Evolutionary conservation across 495 filamentous ascomycete genomes (phyloP), one percentile per base, ranked within the genome.

Genomic region (Neurospora sp.): DNA sequence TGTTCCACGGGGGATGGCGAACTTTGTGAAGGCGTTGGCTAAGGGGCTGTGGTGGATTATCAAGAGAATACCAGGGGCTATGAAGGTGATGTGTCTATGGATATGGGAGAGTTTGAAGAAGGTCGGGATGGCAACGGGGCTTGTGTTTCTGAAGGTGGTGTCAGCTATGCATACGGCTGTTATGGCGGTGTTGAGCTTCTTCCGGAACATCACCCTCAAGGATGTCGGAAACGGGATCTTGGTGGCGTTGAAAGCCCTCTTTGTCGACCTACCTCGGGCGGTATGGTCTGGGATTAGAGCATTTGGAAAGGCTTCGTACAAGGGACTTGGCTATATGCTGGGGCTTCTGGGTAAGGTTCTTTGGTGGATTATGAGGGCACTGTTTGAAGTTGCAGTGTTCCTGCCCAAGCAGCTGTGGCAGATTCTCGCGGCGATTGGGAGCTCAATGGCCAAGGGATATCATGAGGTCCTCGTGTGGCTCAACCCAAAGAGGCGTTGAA

Each of bases 401-500:
- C 75, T 84, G 1, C 83, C 83, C 5, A 71, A 73, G 46, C 79
- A 83, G 79, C 35, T 83, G 9, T 74, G 77, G 72, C 75, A 78
- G 39, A 81, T 85, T 0, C 6, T 84, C 12, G 37, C 69, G 12
- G 77, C 72, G 11, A 75, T 82, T 20, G 81, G 79, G 38, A 71
- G 72, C 3, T 80, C 79, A n/a, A 72, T 83, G 2, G 78, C 72
- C 8, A 81, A 80, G 48, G 84, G 78, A 8, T 78, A 77, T 20
- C 75, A 82, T 38, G 84, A 85, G 76, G 75, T 85, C 1, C 41
- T 80, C 73, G 82, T 84, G 4, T 84, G 76, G 78, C 73, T 85
- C 41, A 81, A 84, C 41, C 84, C 84, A 11, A 84, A 85, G 78
- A 62, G 54, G 23, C 23, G 23, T 2, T 62, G 54, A 62, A 62